These are phyloP conservation scores for Echinosophora koreensis DNA, from an alignment of 306 rosid species.

Conservation along the genomic window DNA sequence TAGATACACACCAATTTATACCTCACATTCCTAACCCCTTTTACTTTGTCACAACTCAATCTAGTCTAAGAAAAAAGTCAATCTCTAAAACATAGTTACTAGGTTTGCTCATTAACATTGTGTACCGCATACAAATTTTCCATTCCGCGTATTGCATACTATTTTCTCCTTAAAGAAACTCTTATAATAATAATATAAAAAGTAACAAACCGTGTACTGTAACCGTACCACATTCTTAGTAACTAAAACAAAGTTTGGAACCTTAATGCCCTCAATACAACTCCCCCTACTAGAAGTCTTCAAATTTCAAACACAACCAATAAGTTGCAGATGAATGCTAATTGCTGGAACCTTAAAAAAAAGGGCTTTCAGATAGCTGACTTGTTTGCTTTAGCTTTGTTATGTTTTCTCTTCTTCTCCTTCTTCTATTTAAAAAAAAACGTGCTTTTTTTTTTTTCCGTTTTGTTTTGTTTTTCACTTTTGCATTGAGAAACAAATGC, in stretches of 20 bases:
- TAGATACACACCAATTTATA: background rate
- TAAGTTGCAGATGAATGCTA: background rate
- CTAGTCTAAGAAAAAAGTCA: slow-evolving; percentile 1
- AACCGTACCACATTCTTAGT: too few species aligned
- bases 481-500: slow-evolving; percentile 32
- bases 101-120: too few species aligned
- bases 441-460: background rate
- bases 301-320: slow-evolving; percentile 39
- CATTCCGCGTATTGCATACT: too few species aligned
- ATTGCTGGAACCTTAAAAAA: background rate
- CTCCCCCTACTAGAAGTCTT: slow-evolving; percentile 10
- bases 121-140: too few species aligned
- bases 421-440: background rate
- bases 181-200: too few species aligned
- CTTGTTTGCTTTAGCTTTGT: slow-evolving; percentile 11
- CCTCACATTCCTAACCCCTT: slow-evolving; percentile 11
- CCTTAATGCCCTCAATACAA: slow-evolving; percentile 15
- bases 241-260: slow-evolving; percentile 8
- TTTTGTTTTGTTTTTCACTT: background rate
- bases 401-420: slow-evolving; percentile 20
- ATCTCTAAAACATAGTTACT: slow-evolving; percentile 1
- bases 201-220: too few species aligned
- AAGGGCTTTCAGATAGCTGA: too few species aligned
- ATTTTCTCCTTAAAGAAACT: too few species aligned
- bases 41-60: background rate